A percentile compares a stretch with the other conserved stretches of the same genome.
phyloP scores from a whole-genome alignment of 495 filamentous ascomycete species.

The Cairneyella variabilis region DNA sequence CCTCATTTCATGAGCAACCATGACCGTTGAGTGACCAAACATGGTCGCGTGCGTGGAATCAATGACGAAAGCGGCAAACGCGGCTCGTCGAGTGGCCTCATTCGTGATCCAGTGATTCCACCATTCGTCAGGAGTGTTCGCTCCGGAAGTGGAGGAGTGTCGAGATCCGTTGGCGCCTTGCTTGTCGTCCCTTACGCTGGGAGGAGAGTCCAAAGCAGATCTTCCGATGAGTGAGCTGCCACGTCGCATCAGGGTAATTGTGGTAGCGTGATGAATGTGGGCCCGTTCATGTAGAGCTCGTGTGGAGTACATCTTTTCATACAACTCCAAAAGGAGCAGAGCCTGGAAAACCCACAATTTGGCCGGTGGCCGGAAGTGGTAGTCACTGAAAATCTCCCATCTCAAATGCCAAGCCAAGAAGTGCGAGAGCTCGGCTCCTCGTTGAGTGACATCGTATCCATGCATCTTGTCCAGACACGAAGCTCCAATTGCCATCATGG shows the following conservation, averaged over 20 bases:
- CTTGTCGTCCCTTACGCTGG: conserved; percentile 67
- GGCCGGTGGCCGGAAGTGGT: conserved; percentile 87
- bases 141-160: conserved; percentile 55
- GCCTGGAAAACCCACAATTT: conserved; percentile 98
- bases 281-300: conserved; percentile 89
- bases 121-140: conserved; percentile 76
- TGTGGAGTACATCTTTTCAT: conserved; percentile 96
- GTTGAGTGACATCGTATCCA: conserved; percentile 65
- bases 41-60: conserved; percentile 97
- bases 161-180: conserved; percentile 52
- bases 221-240: conserved; percentile 90
- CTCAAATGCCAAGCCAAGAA: conserved; percentile 89
- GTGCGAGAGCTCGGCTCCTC: conserved; percentile 72
- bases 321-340: conserved; percentile 82
- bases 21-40: conserved; percentile 96
- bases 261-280: conserved; percentile 96
- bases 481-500: conserved; percentile 92
- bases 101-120: conserved; percentile 98
- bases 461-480: conserved; percentile 81
- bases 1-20: conserved; percentile 95
- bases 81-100: conserved; percentile 83
- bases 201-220: conserved; percentile 81
- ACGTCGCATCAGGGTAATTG: conserved; percentile 89
- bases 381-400: conserved; percentile 77
- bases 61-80: conserved; percentile 92